phyloP scores from a whole-genome alignment of 1,284 basidiomycete genomes.

The Meripilus lineatus region DNA sequence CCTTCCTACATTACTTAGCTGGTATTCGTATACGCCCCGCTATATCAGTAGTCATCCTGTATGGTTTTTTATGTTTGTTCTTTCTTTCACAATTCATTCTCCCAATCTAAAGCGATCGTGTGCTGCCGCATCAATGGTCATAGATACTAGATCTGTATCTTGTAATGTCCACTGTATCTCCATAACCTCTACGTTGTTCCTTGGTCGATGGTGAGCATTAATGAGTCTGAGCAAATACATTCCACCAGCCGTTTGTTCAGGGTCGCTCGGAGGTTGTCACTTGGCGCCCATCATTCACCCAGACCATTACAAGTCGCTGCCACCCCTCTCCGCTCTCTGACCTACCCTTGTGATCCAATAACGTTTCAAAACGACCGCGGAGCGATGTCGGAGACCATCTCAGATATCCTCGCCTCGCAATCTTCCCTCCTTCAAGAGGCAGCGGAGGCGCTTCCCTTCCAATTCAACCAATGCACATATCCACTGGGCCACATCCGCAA shows the following conservation, averaged over 20 bases:
- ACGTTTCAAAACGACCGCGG: too few species aligned
- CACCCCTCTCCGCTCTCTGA: too few species aligned
- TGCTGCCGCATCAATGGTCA: too few species aligned
- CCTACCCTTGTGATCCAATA: too few species aligned
- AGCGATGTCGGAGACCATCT: slow-evolving; percentile 19
- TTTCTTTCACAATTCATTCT: neutral
- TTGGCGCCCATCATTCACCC: too few species aligned
- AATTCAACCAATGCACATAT: slow-evolving; percentile 72
- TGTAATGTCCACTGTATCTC: neutral
- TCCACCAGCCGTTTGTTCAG: too few species aligned
- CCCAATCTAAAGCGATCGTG: too few species aligned
- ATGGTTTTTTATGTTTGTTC: neutral
- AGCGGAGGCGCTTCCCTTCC: slow-evolving; percentile 66
- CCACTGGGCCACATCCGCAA: slow-evolving; percentile 57
- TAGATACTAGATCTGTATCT: neutral
- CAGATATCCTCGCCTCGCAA: slow-evolving; percentile 48
- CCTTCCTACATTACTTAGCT: neutral
- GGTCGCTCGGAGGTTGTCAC: too few species aligned
- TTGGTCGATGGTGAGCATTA: neutral
- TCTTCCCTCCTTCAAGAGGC: slow-evolving; percentile 60
- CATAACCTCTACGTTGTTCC: too few species aligned
- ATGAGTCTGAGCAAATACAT: too few species aligned
- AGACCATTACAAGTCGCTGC: too few species aligned
- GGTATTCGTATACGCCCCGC: slow-evolving; percentile 2
- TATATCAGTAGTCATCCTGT: slow-evolving; percentile 4